A percentile compares a stretch with the other conserved stretches of the same genome.
Evolutionary conservation across 148 eudicot genomes (phyloP).

Genomic region (Vaccinium darrowii): DNA sequence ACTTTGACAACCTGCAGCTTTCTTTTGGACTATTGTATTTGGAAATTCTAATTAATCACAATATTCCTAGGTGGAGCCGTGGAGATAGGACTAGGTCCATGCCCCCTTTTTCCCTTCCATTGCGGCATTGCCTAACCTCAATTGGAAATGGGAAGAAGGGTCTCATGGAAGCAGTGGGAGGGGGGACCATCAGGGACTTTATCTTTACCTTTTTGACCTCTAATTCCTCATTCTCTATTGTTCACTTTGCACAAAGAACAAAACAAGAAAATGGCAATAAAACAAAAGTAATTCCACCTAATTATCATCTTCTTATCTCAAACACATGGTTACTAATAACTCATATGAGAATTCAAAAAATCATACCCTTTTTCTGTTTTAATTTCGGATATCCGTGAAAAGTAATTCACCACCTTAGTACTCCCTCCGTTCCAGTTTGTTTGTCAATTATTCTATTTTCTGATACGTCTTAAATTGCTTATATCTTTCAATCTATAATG

Average conservation of each 20-base stretch:
- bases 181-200: not conserved
- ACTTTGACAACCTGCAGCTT: not conserved
- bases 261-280: too few relatives aligned
- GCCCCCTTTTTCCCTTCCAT: not conserved
- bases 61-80: not conserved
- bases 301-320: too few relatives aligned
- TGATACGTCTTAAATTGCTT: too few relatives aligned
- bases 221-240: not conserved
- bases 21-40: not conserved
- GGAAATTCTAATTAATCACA: not conserved
- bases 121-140: not conserved
- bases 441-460: too few relatives aligned
- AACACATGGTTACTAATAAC: too few relatives aligned
- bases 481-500: too few relatives aligned
- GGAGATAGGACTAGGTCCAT: not conserved
- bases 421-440: too few relatives aligned
- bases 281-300: too few relatives aligned
- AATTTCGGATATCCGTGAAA: too few relatives aligned
- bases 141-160: not conserved
- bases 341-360: too few relatives aligned
- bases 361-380: too few relatives aligned
- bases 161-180: not conserved
- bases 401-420: too few relatives aligned
- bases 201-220: not conserved
- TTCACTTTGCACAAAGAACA: not conserved